phyloP scores from a whole-genome alignment of 768 basidiomycete species.

The Trametes maxima region DNA sequence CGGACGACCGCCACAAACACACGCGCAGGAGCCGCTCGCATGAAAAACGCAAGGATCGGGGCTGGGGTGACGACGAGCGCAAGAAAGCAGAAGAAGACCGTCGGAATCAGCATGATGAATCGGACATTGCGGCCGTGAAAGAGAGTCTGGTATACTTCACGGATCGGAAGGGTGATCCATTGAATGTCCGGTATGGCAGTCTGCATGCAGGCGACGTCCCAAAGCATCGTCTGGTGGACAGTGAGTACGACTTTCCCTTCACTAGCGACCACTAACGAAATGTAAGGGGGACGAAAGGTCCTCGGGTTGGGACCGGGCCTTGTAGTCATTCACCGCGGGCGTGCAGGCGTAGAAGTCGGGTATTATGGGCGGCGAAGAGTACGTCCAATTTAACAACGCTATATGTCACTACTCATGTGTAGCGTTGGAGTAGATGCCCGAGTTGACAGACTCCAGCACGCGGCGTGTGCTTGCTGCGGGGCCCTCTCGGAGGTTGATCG shows the following conservation, averaged over 20 bases:
- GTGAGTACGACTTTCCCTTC: conserved; percentile 43
- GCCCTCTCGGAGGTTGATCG: conserved; percentile 52
- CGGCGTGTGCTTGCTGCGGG: conserved; percentile 55
- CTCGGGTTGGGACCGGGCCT: conserved; percentile 61
- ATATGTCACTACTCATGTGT: background rate
- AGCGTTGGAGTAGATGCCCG: conserved; percentile 41
- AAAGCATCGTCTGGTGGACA: conserved; percentile 58
- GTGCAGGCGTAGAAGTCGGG: conserved; percentile 62
- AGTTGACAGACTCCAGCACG: conserved; percentile 59
- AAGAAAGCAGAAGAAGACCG: conserved; percentile 40
- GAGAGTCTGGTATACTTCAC: conserved; percentile 51
- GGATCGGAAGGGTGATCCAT: conserved; percentile 65
- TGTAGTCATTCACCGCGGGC: conserved; percentile 46
- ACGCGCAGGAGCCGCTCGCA: conserved; percentile 9
- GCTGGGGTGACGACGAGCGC: conserved; percentile 34
- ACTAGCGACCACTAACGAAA: conserved; percentile 50
- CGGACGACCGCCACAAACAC: conserved; percentile 31
- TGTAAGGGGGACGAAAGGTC: conserved; percentile 58
- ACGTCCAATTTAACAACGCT: conserved; percentile 34
- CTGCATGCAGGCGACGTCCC: conserved; percentile 65
- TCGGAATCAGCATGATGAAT: conserved; percentile 25
- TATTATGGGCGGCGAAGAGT: conserved; percentile 34
- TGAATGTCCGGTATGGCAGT: conserved; percentile 70
- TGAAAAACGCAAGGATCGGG: conserved; percentile 5
- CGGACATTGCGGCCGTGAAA: conserved; percentile 27